Percentiles rank a stretch among this genome's conserved stretches.
These are phyloP conservation scores for Syzygium aqueum DNA, from an alignment of 345 rosid genomes.

Conservation along the genomic window DNA sequence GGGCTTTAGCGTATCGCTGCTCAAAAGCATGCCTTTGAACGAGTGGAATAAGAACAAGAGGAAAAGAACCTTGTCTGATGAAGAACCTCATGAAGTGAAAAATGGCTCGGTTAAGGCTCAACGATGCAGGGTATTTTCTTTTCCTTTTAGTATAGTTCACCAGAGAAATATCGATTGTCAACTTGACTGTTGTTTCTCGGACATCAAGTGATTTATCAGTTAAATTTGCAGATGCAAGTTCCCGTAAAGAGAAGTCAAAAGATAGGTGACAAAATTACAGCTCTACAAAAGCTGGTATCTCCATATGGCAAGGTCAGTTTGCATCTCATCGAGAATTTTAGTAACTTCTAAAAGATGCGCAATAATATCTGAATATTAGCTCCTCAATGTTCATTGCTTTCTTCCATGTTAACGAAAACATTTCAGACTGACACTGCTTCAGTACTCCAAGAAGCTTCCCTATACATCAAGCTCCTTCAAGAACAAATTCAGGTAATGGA, in stretches of 20 bases:
- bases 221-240: slow-evolving; percentile 11
- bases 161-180: not conserved
- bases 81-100: slow-evolving; percentile 2
- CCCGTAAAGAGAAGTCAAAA: slow-evolving; percentile 51
- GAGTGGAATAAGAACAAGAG: slow-evolving; percentile 21
- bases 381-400: not conserved
- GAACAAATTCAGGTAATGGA: slow-evolving; percentile 46
- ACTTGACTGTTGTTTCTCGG: not conserved
- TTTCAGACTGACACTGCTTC: slow-evolving; percentile 64
- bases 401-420: not conserved
- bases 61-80: slow-evolving; percentile 9
- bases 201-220: not conserved
- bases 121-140: not conserved
- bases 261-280: slow-evolving; percentile 52
- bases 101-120: not conserved
- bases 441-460: slow-evolving; percentile 61
- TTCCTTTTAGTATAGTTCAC: not conserved
- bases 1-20: not conserved
- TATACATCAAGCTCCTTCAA: slow-evolving; percentile 49
- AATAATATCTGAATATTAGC: not conserved
- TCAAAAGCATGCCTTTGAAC: not conserved
- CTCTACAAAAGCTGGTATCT: slow-evolving; percentile 65
- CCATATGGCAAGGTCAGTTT: slow-evolving; percentile 59
- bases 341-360: not conserved
- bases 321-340: not conserved